phyloP scores from a whole-genome alignment of 2,329 filamentous ascomycete genomes.

The Ceratocystis ficicola region DNA sequence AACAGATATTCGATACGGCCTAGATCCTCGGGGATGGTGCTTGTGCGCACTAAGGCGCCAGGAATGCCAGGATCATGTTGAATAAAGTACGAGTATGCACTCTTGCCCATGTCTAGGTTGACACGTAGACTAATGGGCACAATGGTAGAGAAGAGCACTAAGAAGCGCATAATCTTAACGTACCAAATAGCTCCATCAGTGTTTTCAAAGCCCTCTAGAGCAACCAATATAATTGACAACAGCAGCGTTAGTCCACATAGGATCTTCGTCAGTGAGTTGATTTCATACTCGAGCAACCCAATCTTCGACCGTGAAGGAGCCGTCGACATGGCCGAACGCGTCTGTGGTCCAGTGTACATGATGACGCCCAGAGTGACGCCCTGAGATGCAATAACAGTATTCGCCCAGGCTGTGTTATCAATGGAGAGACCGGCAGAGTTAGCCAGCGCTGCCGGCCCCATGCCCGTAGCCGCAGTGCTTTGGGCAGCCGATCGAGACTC shows the following conservation, averaged over 20 bases:
- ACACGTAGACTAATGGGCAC: conserved; percentile 94
- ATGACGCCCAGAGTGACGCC: conserved; percentile 80
- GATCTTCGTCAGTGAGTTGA: conserved; percentile 94
- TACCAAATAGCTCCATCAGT: conserved; percentile 68
- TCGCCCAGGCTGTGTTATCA: conserved; percentile 97
- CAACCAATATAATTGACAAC: conserved; percentile 78
- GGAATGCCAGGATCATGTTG: conserved; percentile 82
- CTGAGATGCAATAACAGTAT: conserved; percentile 90
- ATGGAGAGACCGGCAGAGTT: conserved; percentile 69
- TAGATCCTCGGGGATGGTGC: conserved; percentile 92
- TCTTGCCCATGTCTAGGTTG: conserved; percentile 94
- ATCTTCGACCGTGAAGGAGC: conserved; percentile 86
- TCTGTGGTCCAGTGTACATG: conserved; percentile 89
- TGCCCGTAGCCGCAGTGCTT: conserved; percentile 26
- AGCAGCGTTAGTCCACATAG: conserved; percentile 78
- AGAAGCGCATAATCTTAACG: conserved; percentile 92
- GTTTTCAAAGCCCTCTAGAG: conserved; percentile 65
- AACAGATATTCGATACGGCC: conserved; percentile 92
- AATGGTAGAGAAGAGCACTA: conserved; percentile 97
- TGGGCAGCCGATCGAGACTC: conserved; percentile 41
- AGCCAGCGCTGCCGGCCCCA: conserved; percentile 25
- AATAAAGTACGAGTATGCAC: conserved; percentile 90
- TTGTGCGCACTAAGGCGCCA: conserved; percentile 85
- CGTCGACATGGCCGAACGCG: conserved; percentile 84
- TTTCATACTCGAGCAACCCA: conserved; percentile 85